Conservation (phyloP, 2,329 filamentous ascomycete genomes). For the Didymella pinodella region DNA sequence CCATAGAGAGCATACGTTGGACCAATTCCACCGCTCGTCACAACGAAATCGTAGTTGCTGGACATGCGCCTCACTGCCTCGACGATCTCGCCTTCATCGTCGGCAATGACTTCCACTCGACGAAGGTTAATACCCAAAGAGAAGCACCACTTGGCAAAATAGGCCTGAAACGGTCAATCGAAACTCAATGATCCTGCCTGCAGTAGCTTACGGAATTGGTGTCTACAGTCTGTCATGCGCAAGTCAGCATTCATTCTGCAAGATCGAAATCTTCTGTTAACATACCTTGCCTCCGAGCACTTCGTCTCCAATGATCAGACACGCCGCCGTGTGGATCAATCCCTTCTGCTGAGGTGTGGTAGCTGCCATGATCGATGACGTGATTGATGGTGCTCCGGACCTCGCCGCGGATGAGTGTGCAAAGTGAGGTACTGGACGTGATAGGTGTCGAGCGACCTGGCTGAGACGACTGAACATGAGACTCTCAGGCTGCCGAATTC, state of each 20-base stretch:
- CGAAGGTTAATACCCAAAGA: constrained; percentile 74
- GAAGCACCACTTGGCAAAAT: constrained; percentile 72
- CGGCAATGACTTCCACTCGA: constrained; percentile 89
- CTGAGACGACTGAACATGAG: constrained; percentile 76
- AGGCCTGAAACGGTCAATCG: constrained; percentile 51
- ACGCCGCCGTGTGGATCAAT: constrained; percentile 87
- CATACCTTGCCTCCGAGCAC: constrained; percentile 90
- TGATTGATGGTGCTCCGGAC: constrained; percentile 37
- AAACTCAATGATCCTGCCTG: background rate
- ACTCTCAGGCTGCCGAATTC: background rate
- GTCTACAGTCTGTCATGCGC: constrained; percentile 63
- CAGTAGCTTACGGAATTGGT: constrained; percentile 62
- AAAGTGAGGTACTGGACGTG: constrained; percentile 67
- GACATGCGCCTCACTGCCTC: constrained; percentile 90
- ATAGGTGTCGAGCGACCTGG: constrained; percentile 76
- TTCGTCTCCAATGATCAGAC: constrained; percentile 96
- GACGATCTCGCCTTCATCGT: constrained; percentile 88
- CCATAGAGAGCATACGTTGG: constrained; percentile 74
- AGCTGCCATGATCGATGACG: constrained; percentile 56
- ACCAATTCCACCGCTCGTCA: constrained; percentile 94
- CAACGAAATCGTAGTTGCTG: constrained; percentile 87
- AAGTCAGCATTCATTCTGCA: constrained; percentile 30
- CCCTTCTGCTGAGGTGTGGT: constrained; percentile 62
- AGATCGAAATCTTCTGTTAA: background rate
- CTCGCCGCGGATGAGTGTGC: constrained; percentile 57